Evolutionary conservation across 1,284 basidiomycete genomes (phyloP).

Genomic region (Tranzscheliella williamsii): DNA sequence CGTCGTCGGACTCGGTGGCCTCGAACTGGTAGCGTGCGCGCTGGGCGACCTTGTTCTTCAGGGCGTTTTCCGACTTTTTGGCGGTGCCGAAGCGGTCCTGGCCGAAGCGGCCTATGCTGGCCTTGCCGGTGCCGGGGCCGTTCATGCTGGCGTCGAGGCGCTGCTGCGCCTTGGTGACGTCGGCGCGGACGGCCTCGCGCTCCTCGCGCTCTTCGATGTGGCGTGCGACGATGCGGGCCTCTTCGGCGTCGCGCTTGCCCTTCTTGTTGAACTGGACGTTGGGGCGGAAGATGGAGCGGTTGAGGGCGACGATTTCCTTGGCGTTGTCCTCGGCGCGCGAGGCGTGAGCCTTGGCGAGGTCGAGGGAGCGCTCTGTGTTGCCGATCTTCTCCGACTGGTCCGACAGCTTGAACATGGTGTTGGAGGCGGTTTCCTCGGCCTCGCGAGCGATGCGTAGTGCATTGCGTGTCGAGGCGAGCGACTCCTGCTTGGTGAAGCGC

Average conservation of each 20-base stretch:
- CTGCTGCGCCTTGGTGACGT: constrained; percentile 83
- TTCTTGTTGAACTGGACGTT: constrained; percentile 65
- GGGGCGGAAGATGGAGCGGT: constrained; percentile 85
- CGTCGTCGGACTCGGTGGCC: constrained; percentile 91
- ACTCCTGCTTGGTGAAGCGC: constrained; percentile 88
- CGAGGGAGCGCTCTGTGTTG: constrained; percentile 93
- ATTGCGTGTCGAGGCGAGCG: constrained; percentile 85
- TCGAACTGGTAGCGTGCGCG: constrained; percentile 90
- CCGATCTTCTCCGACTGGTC: constrained; percentile 76
- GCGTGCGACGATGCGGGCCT: constrained; percentile 81
- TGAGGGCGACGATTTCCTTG: constrained; percentile 88
- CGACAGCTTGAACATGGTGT: constrained; percentile 83
- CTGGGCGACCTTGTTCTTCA: constrained; percentile 65
- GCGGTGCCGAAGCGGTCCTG: constrained; percentile 43
- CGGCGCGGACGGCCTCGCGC: constrained; percentile 63
- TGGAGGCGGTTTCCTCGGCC: constrained; percentile 91
- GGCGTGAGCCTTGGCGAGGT: constrained; percentile 88
- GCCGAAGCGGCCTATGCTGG: constrained; percentile 43
- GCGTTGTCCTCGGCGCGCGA: constrained; percentile 88
- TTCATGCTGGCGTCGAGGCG: constrained; percentile 75
- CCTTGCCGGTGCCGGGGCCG: constrained; percentile 43
- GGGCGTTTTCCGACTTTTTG: constrained; percentile 22
- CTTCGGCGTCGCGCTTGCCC: constrained; percentile 83
- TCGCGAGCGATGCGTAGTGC: constrained; percentile 89
- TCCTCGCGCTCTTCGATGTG: constrained; percentile 87